Evolutionary conservation across 306 rosid genomes (phyloP).

Genomic region (Canavalia gladiata): DNA sequence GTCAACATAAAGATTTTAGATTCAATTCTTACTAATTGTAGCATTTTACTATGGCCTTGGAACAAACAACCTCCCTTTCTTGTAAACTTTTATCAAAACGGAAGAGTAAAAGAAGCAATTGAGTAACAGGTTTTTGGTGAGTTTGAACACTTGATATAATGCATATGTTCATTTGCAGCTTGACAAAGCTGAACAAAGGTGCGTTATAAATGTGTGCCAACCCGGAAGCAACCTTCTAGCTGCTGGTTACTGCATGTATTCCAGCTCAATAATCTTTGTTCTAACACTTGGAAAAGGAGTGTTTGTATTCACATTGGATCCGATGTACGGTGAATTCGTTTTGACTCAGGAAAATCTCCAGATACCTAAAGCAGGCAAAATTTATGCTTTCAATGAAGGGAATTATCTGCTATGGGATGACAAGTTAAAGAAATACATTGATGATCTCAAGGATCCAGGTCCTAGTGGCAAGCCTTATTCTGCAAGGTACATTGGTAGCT

Average conservation of each 20-base stretch:
- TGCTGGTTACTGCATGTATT: constrained; percentile 99
- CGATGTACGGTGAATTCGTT: constrained; percentile 91
- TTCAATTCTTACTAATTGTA: not conserved
- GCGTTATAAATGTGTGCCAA: constrained; percentile 92
- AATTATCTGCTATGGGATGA: constrained; percentile 95
- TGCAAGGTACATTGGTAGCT: constrained; percentile 92
- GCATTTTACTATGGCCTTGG: not conserved
- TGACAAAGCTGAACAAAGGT: constrained; percentile 65
- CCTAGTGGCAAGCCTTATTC: constrained; percentile 95
- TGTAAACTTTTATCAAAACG: not conserved
- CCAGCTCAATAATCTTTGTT: constrained; percentile 92
- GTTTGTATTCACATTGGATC: constrained; percentile 82
- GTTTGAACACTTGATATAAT: constrained; percentile 17
- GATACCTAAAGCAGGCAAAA: constrained; percentile 91
- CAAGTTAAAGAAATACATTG: constrained; percentile 90
- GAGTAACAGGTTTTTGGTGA: not conserved
- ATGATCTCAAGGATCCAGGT: constrained; percentile 92
- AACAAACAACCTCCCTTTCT: not conserved
- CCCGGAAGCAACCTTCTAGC: constrained; percentile 98
- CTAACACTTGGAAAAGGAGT: constrained; percentile 91
- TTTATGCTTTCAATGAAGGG: constrained; percentile 96
- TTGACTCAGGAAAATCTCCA: constrained; percentile 83
- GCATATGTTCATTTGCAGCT: constrained; percentile 65
- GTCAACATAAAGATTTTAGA: not conserved
- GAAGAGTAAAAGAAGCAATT: not conserved